phyloP scores from a whole-genome alignment of 352 stramenopile genomes.

The Peronospora belbahrii region DNA sequence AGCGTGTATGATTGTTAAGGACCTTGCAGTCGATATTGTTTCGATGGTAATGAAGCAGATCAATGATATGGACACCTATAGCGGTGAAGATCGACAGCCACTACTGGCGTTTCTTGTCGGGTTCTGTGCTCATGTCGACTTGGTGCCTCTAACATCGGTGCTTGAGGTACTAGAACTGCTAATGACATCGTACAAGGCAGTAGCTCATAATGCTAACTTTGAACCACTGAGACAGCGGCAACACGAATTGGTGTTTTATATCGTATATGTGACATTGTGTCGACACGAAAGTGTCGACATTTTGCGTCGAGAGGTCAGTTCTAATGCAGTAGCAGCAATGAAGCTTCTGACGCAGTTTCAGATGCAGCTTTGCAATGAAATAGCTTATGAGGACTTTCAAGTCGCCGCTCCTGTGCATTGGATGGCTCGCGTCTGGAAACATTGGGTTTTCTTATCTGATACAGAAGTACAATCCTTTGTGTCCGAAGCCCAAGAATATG shows the following conservation, averaged over 20 bases:
- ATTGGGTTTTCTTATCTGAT: conserved; percentile 38
- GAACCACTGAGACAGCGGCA: conserved; percentile 6
- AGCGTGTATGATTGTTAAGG: conserved; percentile 37
- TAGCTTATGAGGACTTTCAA: conserved; percentile 39
- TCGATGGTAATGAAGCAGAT: conserved; percentile 10
- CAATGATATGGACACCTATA: background rate
- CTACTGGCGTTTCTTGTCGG: conserved; percentile 29
- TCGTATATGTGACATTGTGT: conserved; percentile 38
- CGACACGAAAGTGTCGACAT: conserved; percentile 19
- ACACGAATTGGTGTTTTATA: conserved; percentile 8
- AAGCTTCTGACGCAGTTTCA: conserved; percentile 26
- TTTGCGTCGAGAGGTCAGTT: conserved; percentile 19
- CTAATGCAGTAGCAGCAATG: conserved; percentile 6
- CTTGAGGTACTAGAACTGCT: conserved; percentile 24
- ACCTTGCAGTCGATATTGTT: conserved; percentile 26
- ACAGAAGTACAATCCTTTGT: conserved; percentile 38
- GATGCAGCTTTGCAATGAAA: conserved; percentile 25
- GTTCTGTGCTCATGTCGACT: conserved; percentile 35
- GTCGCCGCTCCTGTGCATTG: conserved; percentile 41
- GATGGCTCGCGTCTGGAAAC: conserved; percentile 43
- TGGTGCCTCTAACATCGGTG: conserved; percentile 28
- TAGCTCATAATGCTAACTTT: background rate
- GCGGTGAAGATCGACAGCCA: background rate
- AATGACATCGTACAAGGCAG: conserved; percentile 17
- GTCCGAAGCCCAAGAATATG: conserved; percentile 16